Evolutionary conservation across 2,329 filamentous ascomycete species (phyloP).

Genomic region (Ophiocordyceps camponoti-saundersi): DNA sequence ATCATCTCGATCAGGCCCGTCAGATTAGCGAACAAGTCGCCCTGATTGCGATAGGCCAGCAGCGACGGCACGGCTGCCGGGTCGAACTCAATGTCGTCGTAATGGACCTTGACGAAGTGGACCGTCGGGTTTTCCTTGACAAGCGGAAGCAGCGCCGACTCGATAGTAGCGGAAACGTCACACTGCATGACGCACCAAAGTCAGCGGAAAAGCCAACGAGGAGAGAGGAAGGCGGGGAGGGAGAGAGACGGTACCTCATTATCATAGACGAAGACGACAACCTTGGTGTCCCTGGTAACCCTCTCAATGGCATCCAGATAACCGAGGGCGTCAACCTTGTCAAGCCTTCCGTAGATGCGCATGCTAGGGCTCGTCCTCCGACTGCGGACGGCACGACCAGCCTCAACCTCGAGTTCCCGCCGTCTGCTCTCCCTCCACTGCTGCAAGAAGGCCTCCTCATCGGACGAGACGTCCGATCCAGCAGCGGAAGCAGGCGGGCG

Average conservation of each 20-base stretch:
- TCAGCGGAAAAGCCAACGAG: not conserved
- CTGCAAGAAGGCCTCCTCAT: constrained; percentile 67
- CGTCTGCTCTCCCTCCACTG: constrained; percentile 73
- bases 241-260: constrained; percentile 38
- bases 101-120: constrained; percentile 82
- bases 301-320: constrained; percentile 96
- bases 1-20: constrained; percentile 79
- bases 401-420: constrained; percentile 54
- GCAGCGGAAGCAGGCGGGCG: constrained; percentile 24
- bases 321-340: constrained; percentile 73
- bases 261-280: constrained; percentile 90
- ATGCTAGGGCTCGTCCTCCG: constrained; percentile 62
- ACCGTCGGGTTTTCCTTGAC: constrained; percentile 53
- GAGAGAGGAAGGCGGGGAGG: not conserved
- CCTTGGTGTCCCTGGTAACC: constrained; percentile 60
- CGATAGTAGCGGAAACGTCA: constrained; percentile 60
- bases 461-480: constrained; percentile 39
- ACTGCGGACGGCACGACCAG: constrained; percentile 35
- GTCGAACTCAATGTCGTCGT: constrained; percentile 88
- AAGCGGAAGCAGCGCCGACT: constrained; percentile 59
- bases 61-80: constrained; percentile 74
- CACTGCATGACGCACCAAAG: constrained; percentile 36
- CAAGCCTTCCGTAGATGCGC: constrained; percentile 61
- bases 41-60: constrained; percentile 71
- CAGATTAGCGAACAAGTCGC: constrained; percentile 79